Percentiles rank a stretch among this genome's conserved stretches.
These are phyloP conservation scores for Lentinus brumalis DNA, from an alignment of 768 basidiomycete species.

Conservation along the genomic window DNA sequence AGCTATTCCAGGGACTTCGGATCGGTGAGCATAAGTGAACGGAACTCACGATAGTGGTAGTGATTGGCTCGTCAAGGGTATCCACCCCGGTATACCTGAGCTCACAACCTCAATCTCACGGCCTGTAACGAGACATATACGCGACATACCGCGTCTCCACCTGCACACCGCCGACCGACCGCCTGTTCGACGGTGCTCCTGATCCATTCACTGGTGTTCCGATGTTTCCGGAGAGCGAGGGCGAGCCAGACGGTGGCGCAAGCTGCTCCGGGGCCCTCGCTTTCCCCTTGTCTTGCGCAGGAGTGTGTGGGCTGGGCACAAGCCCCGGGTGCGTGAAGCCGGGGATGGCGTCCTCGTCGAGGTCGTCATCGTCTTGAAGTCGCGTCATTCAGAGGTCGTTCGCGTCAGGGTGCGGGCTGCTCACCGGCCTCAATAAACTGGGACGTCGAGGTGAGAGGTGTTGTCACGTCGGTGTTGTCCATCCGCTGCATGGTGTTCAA, in stretches of 20 bases:
- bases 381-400: background rate
- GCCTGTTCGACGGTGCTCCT: slow-evolving; percentile 45
- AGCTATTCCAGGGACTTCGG: background rate
- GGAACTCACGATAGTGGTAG: slow-evolving; percentile 79
- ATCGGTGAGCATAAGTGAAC: slow-evolving; percentile 8
- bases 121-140: background rate
- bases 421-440: slow-evolving; percentile 83
- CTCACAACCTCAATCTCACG: background rate
- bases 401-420: background rate
- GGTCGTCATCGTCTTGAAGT: slow-evolving; percentile 68
- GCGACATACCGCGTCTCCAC: slow-evolving; percentile 80
- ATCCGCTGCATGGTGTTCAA: slow-evolving; percentile 19
- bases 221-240: slow-evolving; percentile 71
- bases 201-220: slow-evolving; percentile 46
- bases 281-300: slow-evolving; percentile 68
- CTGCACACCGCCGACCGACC: slow-evolving; percentile 80
- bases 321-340: slow-evolving; percentile 71
- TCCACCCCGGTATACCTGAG: slow-evolving; percentile 77
- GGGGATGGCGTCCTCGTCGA: slow-evolving; percentile 81
- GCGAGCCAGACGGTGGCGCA: slow-evolving; percentile 41
- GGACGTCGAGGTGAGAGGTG: slow-evolving; percentile 53
- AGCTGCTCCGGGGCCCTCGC: slow-evolving; percentile 59
- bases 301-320: slow-evolving; percentile 37
- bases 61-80: slow-evolving; percentile 91
- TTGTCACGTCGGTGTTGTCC: slow-evolving; percentile 25